Evolutionary conservation across 2,329 filamentous ascomycete genomes (phyloP), one percentile per base, ranked within the genome.

Genomic region (Talaromyces sp.): DNA sequence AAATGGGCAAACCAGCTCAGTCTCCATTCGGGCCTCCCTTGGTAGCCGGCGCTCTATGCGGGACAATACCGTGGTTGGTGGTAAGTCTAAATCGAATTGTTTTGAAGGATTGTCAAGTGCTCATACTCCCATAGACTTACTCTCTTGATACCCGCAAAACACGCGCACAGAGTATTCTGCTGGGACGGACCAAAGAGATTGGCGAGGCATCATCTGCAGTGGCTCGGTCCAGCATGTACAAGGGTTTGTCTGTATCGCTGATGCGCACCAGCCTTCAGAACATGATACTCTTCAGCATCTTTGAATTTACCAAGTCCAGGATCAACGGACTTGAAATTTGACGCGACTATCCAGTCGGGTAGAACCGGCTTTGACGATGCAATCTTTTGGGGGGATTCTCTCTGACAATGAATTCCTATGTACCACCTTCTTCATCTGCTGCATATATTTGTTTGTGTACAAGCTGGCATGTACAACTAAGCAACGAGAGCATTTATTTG

Each of bases 121-220:
- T 63, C n/a, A 62, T 50, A 26, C 11, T 43, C 29, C n/a, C 26
- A 14, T 54, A 80, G 78, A 80, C 78, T 4, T 80, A 80, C 62
- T 77, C 78, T 0, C 73, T 80, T 11, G 78, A 80, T 62, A 80
- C 78, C 2, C 75, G 76, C 61, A 80, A 80, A 66, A 80, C 78
- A n/a, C 78, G 78, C 17, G 76, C 76, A 1, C 78, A 80, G 65
- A 80, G 78, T 57, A 73, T 78, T 46, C 69, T 80, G 9, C 71
- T 80, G 13, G 76, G 77, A 13, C 75, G 77, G 59, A 63, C 71
- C 31, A 75, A 74, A 56, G 75, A 78, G 62, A 70, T 77, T 46
- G 75, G 74, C 21, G 75, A 77, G 63, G 73, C 76, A 5, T 73
- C 73, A 4, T 63, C 70, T 14, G 73, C 74, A 1, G 75, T 75